Percentiles rank a stretch among this genome's conserved stretches.
Evolutionary conservation across 305 asterid species (phyloP).

Genomic region (Caryopteris hybrid): DNA sequence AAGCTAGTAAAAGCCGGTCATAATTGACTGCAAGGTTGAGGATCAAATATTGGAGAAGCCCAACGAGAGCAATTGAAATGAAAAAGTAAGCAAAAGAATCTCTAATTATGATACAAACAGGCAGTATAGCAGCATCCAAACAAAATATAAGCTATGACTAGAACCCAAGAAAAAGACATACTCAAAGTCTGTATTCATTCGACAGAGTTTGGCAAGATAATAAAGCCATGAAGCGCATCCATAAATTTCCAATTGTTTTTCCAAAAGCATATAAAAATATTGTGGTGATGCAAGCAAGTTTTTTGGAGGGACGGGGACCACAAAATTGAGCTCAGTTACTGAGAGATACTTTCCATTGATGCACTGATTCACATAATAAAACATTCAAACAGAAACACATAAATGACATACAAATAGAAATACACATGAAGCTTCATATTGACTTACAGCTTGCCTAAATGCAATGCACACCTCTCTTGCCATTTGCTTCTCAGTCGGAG

Average conservation of each 20-base stretch:
- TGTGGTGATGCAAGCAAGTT: slow-evolving; percentile 6
- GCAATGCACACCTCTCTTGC: slow-evolving; percentile 96
- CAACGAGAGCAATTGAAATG: background rate
- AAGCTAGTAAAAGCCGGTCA: background rate
- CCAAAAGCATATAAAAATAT: background rate
- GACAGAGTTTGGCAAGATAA: background rate
- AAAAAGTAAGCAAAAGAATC: background rate
- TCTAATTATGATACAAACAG: background rate
- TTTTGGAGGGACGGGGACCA: background rate
- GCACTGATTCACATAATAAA: slow-evolving; percentile 1
- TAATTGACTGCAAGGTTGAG: background rate
- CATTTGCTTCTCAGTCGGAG: slow-evolving; percentile 94
- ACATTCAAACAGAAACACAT: background rate
- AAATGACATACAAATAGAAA: slow-evolving; percentile 1
- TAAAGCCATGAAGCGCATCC: slow-evolving; percentile 1
- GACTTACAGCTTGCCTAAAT: slow-evolving; percentile 90
- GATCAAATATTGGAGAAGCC: background rate
- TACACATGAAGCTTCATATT: slow-evolving; percentile 14
- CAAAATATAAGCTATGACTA: background rate
- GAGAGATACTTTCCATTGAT: background rate
- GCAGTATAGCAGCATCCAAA: slow-evolving; percentile 10
- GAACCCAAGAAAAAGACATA: background rate
- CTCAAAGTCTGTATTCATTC: background rate
- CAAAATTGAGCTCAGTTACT: background rate
- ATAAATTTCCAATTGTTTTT: background rate